Percentiles rank a stretch among this genome's conserved stretches.
Evolutionary conservation across 2,329 filamentous ascomycete genomes (phyloP).

Genomic region (Graphium sp.): DNA sequence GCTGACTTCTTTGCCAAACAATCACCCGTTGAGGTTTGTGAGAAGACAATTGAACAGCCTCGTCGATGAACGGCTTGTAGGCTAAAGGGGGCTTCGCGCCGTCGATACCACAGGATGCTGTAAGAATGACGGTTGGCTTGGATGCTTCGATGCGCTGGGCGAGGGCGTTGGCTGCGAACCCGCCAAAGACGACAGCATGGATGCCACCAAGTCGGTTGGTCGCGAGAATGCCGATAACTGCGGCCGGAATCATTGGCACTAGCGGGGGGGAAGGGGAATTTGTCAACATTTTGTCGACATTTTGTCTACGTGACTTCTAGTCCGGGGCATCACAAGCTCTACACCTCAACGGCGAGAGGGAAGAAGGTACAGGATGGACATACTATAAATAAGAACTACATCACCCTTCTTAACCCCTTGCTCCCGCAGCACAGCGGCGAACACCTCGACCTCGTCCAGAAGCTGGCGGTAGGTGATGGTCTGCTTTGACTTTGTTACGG

Average conservation of each 20-base stretch:
- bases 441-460: conserved; percentile 61
- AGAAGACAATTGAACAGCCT: conserved; percentile 47
- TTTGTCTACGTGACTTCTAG: too few species aligned
- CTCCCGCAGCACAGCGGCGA: conserved; percentile 68
- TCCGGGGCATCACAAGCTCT: too few species aligned
- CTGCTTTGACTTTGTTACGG: conserved; percentile 59
- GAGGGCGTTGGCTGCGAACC: conserved; percentile 66
- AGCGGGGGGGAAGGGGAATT: not conserved
- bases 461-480: conserved; percentile 60
- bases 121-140: conserved; percentile 59
- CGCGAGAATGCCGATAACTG: conserved; percentile 74
- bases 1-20: conserved; percentile 69
- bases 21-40: conserved; percentile 61
- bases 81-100: conserved; percentile 61
- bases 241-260: conserved; percentile 93
- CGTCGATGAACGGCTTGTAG: conserved; percentile 65
- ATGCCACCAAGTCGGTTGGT: conserved; percentile 69
- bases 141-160: conserved; percentile 81
- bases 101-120: conserved; percentile 84
- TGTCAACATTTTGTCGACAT: not conserved
- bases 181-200: conserved; percentile 85
- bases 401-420: conserved; percentile 72
- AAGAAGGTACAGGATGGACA: conserved; percentile 12
- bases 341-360: not conserved
- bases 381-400: conserved; percentile 80